phyloP scores from a whole-genome alignment of 805 yeast genomes.

The Starmerella sp. region DNA sequence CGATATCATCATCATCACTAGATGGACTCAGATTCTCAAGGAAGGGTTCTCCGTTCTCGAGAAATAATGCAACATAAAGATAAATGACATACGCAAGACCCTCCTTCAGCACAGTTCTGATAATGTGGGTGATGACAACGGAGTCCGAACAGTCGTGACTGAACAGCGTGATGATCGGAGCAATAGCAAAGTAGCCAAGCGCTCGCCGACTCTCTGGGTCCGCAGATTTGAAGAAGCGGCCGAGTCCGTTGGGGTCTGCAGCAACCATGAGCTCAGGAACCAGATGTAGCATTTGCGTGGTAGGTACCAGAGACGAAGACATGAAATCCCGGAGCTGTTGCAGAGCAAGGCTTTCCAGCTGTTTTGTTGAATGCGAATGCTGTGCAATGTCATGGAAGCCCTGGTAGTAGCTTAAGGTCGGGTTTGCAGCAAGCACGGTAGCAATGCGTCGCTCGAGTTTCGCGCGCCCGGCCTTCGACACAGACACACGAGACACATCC shows the following conservation, averaged over 20 bases:
- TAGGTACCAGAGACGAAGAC: conserved; percentile 56
- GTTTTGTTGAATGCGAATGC: conserved; percentile 33
- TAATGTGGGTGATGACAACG: conserved; percentile 43
- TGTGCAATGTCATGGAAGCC: conserved; percentile 84
- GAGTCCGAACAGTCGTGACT: conserved; percentile 54
- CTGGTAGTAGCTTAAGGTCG: conserved; percentile 67
- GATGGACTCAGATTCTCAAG: conserved; percentile 26
- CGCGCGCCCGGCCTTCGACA: conserved; percentile 28
- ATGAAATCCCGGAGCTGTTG: conserved; percentile 70
- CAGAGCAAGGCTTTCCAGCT: conserved; percentile 33
- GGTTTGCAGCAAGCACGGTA: conserved; percentile 48
- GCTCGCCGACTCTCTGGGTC: conserved; percentile 37
- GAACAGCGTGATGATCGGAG: conserved; percentile 66
- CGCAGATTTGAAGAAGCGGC: conserved; percentile 13
- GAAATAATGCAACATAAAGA: conserved; percentile 42
- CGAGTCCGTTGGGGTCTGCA: conserved; percentile 34
- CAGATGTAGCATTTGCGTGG: conserved; percentile 53
- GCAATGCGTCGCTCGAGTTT: conserved; percentile 28
- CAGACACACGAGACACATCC: conserved; percentile 68
- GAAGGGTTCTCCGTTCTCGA: conserved; percentile 24
- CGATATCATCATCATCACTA: conserved; percentile 34
- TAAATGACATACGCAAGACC: conserved; percentile 47
- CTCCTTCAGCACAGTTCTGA: conserved; percentile 56
- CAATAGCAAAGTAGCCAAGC: conserved; percentile 46
- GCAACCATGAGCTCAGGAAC: conserved; percentile 50